Base-by-base conservation (phyloP, 805 yeast species). In the Candida rishiriensis region DNA sequence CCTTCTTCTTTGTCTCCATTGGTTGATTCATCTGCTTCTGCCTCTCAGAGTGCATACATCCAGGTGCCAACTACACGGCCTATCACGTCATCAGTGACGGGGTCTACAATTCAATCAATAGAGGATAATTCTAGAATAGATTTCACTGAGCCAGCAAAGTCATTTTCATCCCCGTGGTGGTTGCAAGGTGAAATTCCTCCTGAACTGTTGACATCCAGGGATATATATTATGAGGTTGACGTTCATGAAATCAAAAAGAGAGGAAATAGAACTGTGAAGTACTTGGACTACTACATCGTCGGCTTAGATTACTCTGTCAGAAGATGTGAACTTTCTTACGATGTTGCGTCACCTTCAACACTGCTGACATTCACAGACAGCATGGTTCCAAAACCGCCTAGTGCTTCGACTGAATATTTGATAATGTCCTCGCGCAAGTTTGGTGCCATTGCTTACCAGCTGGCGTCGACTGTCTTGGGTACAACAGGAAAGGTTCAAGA, bases 251-350 rank as follows among this genome's bases (percentile, higher is more conserved):
- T 83, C 8, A 52, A 52, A 12, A 85, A 84, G 55, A 76, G 96
- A 52, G 78, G 78, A 11, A 77, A 78, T 18, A 66, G 79, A 35
- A 51, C 48, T 2, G 64, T 74, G 7, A 64, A 71, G 4, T 69
- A 76, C 49, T 72, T 84, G 42, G 89, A 84, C 50, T 80, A 85
- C 51, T 88, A 87, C 57, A 70, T 88, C 12, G 64, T 89, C 34
- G 83, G 80, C 61, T 79, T 76, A 48, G 95, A 87, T 59, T 79
- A 83, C 52, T 77, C 93, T 1, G 88, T 83, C 52, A 68, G 81
- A 3, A 65, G 76, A 1, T 65, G 88, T 49, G 79, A 81, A 40
- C 65, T 85, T 4, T 70, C 73, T 17, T 88, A 70, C 55, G 82
- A 81, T 34, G 53, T 58, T 13, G 65, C 67, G 12, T 75, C 80